phyloP scores from a whole-genome alignment of 495 filamentous ascomycete species.

The Mytilinidion resinicola region DNA sequence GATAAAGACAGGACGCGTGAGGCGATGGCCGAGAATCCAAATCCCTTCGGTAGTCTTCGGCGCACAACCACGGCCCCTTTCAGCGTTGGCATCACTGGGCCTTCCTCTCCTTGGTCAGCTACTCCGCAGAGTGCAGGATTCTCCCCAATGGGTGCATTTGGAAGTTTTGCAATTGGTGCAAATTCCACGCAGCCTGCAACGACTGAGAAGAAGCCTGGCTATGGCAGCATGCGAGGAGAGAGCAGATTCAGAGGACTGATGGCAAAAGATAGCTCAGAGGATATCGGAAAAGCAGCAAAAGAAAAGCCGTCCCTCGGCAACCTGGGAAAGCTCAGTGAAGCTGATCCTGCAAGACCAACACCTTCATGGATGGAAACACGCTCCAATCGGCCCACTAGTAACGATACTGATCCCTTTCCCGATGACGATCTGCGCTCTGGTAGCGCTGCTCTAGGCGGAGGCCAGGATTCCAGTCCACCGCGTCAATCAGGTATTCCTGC shows the following conservation, averaged over 20 bases:
- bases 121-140: conserved; percentile 53
- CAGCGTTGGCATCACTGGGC: conserved; percentile 44
- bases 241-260: conserved; percentile 81
- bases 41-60: conserved; percentile 58
- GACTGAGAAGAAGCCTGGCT: conserved; percentile 62
- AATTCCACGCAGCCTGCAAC: conserved; percentile 44
- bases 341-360: conserved; percentile 40
- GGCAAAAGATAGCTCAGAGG: conserved; percentile 69
- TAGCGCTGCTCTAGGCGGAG: conserved; percentile 74
- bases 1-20: conserved; percentile 41
- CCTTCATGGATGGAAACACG: conserved; percentile 51
- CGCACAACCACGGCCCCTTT: conserved; percentile 65
- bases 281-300: conserved; percentile 44
- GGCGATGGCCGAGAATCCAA: conserved; percentile 40
- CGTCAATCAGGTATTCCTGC: conserved; percentile 37
- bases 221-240: conserved; percentile 63
- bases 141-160: conserved; percentile 77
- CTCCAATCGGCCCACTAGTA: conserved; percentile 49
- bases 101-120: conserved; percentile 63
- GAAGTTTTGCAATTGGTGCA: conserved; percentile 66
- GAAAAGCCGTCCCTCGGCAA: conserved; percentile 51
- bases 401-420: conserved; percentile 78
- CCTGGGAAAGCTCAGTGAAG: conserved; percentile 50
- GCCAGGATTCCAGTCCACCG: conserved; percentile 64
- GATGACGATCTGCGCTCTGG: conserved; percentile 59